Conservation (phyloP, 1,284 basidiomycete genomes). For the Coniferiporia sulphurascens region DNA sequence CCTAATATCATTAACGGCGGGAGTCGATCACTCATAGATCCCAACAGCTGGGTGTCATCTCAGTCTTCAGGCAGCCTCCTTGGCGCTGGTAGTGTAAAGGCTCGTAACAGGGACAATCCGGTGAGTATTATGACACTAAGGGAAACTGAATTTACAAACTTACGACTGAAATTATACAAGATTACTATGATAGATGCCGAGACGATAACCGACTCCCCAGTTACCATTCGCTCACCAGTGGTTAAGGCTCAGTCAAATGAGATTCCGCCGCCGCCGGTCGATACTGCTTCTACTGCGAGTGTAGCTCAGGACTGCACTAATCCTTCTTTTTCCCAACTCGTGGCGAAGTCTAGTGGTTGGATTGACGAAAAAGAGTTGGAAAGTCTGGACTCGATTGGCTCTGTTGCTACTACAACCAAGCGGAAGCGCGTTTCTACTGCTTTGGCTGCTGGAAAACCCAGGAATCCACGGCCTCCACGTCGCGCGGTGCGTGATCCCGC, state of each 20-base stretch:
- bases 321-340: conserved; percentile 3
- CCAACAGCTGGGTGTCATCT: conserved; percentile 27
- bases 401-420: background rate
- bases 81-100: conserved; percentile 12
- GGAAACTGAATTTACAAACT: background rate
- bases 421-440: conserved; percentile 2
- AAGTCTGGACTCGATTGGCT: too few relatives aligned
- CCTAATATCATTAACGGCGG: conserved; percentile 14
- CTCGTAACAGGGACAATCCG: conserved; percentile 25
- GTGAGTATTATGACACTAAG: conserved; percentile 18
- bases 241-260: background rate
- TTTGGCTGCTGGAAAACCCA: background rate
- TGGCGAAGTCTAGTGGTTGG: background rate
- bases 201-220: background rate
- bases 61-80: conserved; percentile 29
- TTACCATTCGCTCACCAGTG: background rate
- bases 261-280: background rate
- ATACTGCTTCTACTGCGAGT: background rate
- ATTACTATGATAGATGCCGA: background rate
- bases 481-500: background rate
- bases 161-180: background rate
- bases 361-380: background rate
- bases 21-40: conserved; percentile 29
- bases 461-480: background rate
- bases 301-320: too few relatives aligned